These are phyloP conservation scores for Sporormia fimetaria DNA, from an alignment of 495 filamentous ascomycete species.

Conservation along the genomic window DNA sequence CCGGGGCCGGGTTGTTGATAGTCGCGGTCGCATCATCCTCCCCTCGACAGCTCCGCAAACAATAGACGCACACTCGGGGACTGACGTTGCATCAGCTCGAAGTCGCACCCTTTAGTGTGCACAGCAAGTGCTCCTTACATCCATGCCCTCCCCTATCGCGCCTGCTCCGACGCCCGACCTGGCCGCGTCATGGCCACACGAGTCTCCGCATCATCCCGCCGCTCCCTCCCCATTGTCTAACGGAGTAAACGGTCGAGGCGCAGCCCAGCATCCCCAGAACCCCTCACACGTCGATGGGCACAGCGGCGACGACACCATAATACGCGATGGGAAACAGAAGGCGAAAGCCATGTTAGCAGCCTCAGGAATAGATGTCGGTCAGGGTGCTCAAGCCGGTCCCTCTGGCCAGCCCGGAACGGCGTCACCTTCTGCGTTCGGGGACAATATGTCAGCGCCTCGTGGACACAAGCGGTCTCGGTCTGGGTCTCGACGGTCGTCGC, in stretches of 20 bases:
- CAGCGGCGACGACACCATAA: slow-evolving; percentile 29
- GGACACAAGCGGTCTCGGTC: slow-evolving; percentile 51
- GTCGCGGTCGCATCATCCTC: slow-evolving; percentile 8
- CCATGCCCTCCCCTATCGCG: too few species aligned
- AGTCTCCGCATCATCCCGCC: too few species aligned
- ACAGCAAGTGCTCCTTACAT: too few species aligned
- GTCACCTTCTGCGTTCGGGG: slow-evolving; percentile 8
- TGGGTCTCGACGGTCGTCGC: slow-evolving; percentile 37
- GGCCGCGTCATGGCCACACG: too few species aligned
- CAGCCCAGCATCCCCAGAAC: slow-evolving; percentile 15
- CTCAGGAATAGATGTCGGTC: slow-evolving; percentile 33
- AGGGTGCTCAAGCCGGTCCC: slow-evolving; percentile 18
- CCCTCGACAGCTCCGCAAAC: slow-evolving; percentile 7
- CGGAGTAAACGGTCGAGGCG: slow-evolving; percentile 15
- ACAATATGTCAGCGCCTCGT: slow-evolving; percentile 36
- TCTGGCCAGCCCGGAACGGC: not conserved
- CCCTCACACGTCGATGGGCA: slow-evolving; percentile 6
- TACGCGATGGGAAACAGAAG: slow-evolving; percentile 47
- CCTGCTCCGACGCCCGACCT: too few species aligned
- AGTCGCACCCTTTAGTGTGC: too few species aligned
- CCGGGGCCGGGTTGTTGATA: slow-evolving; percentile 9
- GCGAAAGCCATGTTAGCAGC: slow-evolving; percentile 47
- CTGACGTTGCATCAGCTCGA: too few species aligned
- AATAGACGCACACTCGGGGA: too few species aligned
- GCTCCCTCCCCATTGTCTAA: slow-evolving; percentile 11